Base-by-base conservation (phyloP, 495 filamentous ascomycete species). In the Neurospora cerealis region DNA sequence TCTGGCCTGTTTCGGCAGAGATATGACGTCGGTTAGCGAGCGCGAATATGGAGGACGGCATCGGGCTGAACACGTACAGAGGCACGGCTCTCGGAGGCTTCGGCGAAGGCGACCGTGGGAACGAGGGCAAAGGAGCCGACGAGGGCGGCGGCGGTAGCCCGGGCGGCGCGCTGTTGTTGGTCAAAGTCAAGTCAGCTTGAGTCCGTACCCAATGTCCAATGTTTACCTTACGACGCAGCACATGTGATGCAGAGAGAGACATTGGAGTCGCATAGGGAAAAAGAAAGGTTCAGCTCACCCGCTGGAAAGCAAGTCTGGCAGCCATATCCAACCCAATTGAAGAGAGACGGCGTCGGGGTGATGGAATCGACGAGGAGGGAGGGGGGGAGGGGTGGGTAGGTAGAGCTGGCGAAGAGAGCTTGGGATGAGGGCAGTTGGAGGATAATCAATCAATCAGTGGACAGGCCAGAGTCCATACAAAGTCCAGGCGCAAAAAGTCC, bases 271-370 rank as follows among this genome's bases (percentile, higher is more conserved):
- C 42, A 39, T 34, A 73, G 21, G 10, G 39, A 42, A 60, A 69
- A 48, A 17, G 19, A 40, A 5, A 36, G 3, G 41, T 40, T 40
- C 28, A 5, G 54, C 79, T 77, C 76, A 87, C 85, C 80, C 80
- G 83, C 79, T 83, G 84, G 73, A 87, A 81, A 80, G 86, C 79
- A 80, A 87, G 82, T 86, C 85, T 85, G 75, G 85, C 84, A 81
- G 84, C 84, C 85, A 87, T 60, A 78, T 77, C 82, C 75, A 73
- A 79, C 78, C 79, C 83, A 84, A 85, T 85, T 83, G 80, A 73
- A 41, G 66, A 73, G 38, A 37, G 75, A 75, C 21, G 70, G 66
- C 39, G 42, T 66, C 54, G 54, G 28, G 54, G 13, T 62, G 54
- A 32, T 62, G 54, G 32, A 73, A 41, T 42, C 10, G 69, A n/a